phyloP scores from a whole-genome alignment of 148 eudicot species.

The Vaccinium myrtillus region DNA sequence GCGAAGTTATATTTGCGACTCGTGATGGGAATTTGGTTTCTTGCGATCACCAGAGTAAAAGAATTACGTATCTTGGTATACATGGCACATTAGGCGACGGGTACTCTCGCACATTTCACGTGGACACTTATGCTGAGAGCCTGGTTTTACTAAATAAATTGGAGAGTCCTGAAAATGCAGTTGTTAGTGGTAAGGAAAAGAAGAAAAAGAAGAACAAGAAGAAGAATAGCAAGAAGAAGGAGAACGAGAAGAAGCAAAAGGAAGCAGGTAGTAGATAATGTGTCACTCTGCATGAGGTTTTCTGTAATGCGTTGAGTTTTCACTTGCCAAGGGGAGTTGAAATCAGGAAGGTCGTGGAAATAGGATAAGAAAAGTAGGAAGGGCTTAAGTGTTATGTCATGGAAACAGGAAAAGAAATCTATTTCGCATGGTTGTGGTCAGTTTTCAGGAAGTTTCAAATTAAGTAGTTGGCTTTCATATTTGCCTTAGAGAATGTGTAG shows the following conservation, averaged over 20 bases:
- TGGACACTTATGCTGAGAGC: not conserved
- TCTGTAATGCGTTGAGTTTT: not conserved
- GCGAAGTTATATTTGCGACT: not conserved
- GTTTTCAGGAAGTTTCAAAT: not conserved
- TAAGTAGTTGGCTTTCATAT: not conserved
- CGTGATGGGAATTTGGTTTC: not conserved
- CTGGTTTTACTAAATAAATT: not conserved
- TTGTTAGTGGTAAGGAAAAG: not conserved
- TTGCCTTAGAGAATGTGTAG: not conserved
- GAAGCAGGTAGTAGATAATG: not conserved
- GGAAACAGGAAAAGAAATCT: not conserved
- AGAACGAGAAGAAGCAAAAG: not conserved
- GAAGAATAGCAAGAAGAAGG: not conserved
- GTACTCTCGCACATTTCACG: not conserved
- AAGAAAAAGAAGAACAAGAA: not conserved
- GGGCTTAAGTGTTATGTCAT: not conserved
- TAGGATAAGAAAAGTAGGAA: not conserved
- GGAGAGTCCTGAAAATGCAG: not conserved
- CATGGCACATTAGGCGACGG: not conserved
- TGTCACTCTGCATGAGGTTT: not conserved
- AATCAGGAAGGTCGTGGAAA: too few relatives aligned
- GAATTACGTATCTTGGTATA: not conserved
- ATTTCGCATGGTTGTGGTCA: not conserved
- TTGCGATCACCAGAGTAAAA: not conserved
- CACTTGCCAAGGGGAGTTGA: too few relatives aligned